Base-by-base conservation (phyloP, 345 rosid species). In the Clarkia xantiana region DNA sequence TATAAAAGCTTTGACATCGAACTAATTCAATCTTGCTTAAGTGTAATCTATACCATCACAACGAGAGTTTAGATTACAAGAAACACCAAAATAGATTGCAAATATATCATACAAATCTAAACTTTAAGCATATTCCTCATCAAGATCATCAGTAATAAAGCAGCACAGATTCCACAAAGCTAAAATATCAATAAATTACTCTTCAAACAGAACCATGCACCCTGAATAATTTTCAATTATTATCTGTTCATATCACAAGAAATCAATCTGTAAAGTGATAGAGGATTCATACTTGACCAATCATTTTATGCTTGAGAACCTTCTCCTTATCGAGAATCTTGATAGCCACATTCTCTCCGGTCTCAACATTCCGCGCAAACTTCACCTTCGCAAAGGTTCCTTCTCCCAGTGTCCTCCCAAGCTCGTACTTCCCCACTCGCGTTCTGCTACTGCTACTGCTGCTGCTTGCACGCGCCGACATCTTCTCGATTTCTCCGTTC, bases 301-400 rank as follows among this genome's bases (percentile, higher is more conserved):
- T 87, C 95, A 87, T 93, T 62, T 93, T 93, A 55, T 77, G 85
- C 58, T 79, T 87, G 23, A 79, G 60, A 51, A 93, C 84, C 57
- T 87, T 93, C 57, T 93, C 99, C 64, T 93, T 93, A 47, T 93
- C 95, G 1, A 93, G 90, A 51, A 93, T 79, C 64, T 93, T 93
- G 49, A 93, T 80, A 4, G 99, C 99, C 0, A 93, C 95, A 54
- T 75, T 61, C 18, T 87, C 95, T 9, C 76, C 84, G 3, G 79
- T 87, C 62, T 76, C 88, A 4, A 52, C 42, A 52, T 84, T 78
- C 68, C 72, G 74, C 1, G 99, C 99, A 60, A 87, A 87, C 75
- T 91, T 91, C 45, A 91, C 99, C 80, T 93, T 93, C 4, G 99
- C 99, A 44, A 87, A 93, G 18, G 94, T 82, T 45, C 99, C 99